A percentile compares a stretch with the other conserved stretches of the same genome.
phyloP scores from a whole-genome alignment of 495 filamentous ascomycete genomes.

The Podospora conica region DNA sequence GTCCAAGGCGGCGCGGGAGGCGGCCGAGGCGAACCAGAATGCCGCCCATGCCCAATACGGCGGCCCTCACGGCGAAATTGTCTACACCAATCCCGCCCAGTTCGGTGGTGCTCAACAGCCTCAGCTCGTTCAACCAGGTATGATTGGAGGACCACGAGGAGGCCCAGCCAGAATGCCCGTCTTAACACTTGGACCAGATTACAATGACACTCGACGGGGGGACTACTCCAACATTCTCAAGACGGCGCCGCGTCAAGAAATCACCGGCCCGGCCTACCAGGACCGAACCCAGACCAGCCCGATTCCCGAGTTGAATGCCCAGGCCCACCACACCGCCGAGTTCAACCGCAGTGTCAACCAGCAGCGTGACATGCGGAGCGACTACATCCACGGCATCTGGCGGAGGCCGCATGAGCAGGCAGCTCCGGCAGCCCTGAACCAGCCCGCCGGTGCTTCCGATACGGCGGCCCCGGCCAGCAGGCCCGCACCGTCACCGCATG shows the following conservation, averaged over 20 bases:
- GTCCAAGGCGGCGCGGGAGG: constrained; percentile 72
- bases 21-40: constrained; percentile 50
- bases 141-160: constrained; percentile 57
- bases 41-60: constrained; percentile 43
- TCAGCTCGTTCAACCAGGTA: constrained; percentile 62
- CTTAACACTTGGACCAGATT: constrained; percentile 72
- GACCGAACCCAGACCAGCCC: constrained; percentile 76
- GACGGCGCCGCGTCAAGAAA: constrained; percentile 68
- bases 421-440: constrained; percentile 41
- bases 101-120: constrained; percentile 54
- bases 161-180: constrained; percentile 70
- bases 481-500: constrained; percentile 45
- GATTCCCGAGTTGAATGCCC: constrained; percentile 77
- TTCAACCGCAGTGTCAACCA: constrained; percentile 77
- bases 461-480: constrained; percentile 40
- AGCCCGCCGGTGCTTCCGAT: constrained; percentile 43
- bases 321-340: constrained; percentile 82
- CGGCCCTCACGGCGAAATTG: constrained; percentile 67
- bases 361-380: constrained; percentile 65
- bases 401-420: constrained; percentile 69
- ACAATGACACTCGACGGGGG: constrained; percentile 68
- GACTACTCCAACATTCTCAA: constrained; percentile 82
- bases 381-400: constrained; percentile 74
- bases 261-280: constrained; percentile 81
- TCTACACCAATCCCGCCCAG: constrained; percentile 68